A percentile compares a stretch with the other conserved stretches of the same genome.
phyloP scores from a whole-genome alignment of 257 asterid species.

The Nicotiana tabacum region DNA sequence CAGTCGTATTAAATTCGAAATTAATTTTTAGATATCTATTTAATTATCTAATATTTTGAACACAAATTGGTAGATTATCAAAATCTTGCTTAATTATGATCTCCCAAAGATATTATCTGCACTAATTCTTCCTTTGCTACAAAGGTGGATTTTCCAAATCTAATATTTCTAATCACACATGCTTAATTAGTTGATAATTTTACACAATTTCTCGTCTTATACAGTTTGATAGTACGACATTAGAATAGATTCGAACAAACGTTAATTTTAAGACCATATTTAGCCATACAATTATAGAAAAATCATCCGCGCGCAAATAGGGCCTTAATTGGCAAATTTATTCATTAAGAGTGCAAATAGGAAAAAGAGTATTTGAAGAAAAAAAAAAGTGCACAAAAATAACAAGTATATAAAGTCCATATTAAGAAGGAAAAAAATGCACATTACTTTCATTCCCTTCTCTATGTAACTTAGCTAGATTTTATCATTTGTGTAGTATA shows the following conservation, averaged over 20 bases:
- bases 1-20: too few relatives aligned
- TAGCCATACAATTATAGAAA: background rate
- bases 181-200: background rate
- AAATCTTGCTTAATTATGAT: background rate
- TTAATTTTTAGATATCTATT: too few relatives aligned
- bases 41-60: background rate
- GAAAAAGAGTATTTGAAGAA: background rate
- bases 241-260: too few relatives aligned
- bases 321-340: background rate
- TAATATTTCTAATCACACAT: background rate
- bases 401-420: background rate
- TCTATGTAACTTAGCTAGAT: background rate
- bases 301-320: background rate
- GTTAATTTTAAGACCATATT: background rate
- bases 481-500: background rate
- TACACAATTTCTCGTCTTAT: too few relatives aligned
- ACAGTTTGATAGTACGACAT: too few relatives aligned
- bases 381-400: too few relatives aligned
- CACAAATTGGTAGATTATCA: background rate
- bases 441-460: background rate
- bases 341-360: background rate
- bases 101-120: background rate
- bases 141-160: background rate
- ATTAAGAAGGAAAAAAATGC: background rate
- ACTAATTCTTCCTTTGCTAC: background rate